Percentiles rank a stretch among this genome's conserved stretches.
phyloP scores from a whole-genome alignment of 192 early-diverging fungal species.

The Coemansia sp. region DNA sequence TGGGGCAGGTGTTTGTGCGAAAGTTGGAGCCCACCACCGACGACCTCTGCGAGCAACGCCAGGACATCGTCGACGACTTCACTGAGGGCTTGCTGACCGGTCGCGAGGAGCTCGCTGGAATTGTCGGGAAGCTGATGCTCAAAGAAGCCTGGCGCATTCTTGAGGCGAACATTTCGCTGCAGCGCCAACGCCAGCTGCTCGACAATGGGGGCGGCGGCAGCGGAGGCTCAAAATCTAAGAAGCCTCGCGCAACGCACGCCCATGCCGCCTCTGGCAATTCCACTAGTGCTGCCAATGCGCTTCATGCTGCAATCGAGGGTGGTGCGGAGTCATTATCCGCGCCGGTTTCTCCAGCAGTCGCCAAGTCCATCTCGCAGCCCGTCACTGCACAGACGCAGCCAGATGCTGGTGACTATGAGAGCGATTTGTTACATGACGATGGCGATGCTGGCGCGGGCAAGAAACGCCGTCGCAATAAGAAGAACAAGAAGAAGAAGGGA shows the following conservation, averaged over 20 bases:
- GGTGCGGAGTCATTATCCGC: background rate
- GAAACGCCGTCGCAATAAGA: constrained; percentile 51
- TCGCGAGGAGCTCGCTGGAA: constrained; percentile 66
- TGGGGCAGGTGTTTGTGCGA: constrained; percentile 60
- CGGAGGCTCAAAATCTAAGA: background rate
- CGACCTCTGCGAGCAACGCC: constrained; percentile 53
- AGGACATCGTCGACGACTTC: constrained; percentile 66
- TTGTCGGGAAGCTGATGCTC: constrained; percentile 70
- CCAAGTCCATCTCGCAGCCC: background rate
- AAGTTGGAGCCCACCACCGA: constrained; percentile 57
- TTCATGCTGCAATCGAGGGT: background rate
- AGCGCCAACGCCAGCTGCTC: constrained; percentile 49
- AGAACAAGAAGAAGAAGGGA: constrained; percentile 50
- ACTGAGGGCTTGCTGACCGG: constrained; percentile 70
- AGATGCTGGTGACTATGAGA: constrained; percentile 6
- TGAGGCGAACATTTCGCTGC: constrained; percentile 57
- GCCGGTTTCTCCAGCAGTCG: background rate
- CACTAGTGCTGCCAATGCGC: background rate
- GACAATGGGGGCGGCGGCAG: constrained; percentile 15
- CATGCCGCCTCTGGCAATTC: background rate
- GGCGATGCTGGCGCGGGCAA: constrained; percentile 20
- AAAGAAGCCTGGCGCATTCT: constrained; percentile 72
- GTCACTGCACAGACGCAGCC: background rate
- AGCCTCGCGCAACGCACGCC: background rate
- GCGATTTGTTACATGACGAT: constrained; percentile 24